Conservation (phyloP, 2,329 filamentous ascomycete genomes). For the Moelleriella libera region DNA sequence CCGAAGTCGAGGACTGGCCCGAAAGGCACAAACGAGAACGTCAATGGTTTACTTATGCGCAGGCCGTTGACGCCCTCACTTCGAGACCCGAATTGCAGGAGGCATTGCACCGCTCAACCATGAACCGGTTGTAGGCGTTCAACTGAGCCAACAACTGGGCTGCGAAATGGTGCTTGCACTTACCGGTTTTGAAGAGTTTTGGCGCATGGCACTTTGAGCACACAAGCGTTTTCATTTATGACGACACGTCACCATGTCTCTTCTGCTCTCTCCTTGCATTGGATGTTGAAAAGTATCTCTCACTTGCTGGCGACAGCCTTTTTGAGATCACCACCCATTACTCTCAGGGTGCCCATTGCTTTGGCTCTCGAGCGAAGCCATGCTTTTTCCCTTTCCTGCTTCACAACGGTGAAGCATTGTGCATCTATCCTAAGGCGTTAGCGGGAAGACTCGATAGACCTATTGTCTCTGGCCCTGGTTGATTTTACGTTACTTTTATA, state of each 20-base stretch:
- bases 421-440: constrained; percentile 6
- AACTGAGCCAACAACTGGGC: background rate
- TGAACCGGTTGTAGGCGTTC: constrained; percentile 29
- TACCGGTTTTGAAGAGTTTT: too few relatives aligned
- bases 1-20: constrained; percentile 80
- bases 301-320: too few relatives aligned
- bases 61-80: constrained; percentile 66
- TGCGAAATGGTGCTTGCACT: background rate
- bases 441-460: constrained; percentile 5
- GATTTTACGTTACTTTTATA: constrained; percentile 1
- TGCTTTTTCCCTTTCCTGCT: background rate
- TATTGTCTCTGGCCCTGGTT: background rate
- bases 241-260: too few relatives aligned
- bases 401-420: constrained; percentile 3
- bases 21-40: constrained; percentile 85
- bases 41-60: constrained; percentile 74
- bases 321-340: too few relatives aligned
- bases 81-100: constrained; percentile 77
- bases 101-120: constrained; percentile 68
- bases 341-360: too few relatives aligned
- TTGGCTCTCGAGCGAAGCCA: too few relatives aligned
- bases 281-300: too few relatives aligned
- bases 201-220: too few relatives aligned
- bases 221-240: too few relatives aligned
- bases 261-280: too few relatives aligned